Base-by-base conservation (phyloP, 257 asterid genomes). In the Knoxia roxburghii region DNA sequence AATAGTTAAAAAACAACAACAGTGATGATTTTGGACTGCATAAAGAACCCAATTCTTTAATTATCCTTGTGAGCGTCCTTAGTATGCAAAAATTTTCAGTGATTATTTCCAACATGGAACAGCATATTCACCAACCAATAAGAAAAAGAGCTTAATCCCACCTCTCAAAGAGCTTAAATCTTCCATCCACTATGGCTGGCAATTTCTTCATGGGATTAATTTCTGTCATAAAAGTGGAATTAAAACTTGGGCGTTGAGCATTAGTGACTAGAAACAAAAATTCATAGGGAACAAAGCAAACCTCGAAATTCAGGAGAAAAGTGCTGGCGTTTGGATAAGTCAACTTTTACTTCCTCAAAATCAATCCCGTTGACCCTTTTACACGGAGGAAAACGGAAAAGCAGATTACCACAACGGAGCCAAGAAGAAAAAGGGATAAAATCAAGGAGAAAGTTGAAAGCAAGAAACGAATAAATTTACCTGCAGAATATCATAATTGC, bases 111-210 rank as follows among this genome's bases (percentile, higher is more conserved):
- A 43, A 43, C 49, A 43, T 43, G 17, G 1, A 43, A 43, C 41
- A 32, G 29, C 43, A 59, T 6, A 14, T 32, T 18, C 23, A 15
- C 27, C 1, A 18, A 15, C 1, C 39, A 48, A 29, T 13, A 39
- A 39, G 5, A 61, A 32, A 41, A 40, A 57, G 4, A 9, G 5
- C 7, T 32, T 15, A 13, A 13, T 6, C 49, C 39, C 69, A 90
- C 98, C 97, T 89, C 80, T 93, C 99, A 56, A 69, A 88, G 60
- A 94, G 99, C 88, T 83, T 90, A 80, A 93, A 88, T 71, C 86
- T 79, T 80, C 95, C 97, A 78, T 94, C 95, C 33, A 80, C 84
- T 54, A 94, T 85, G 8, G 95, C 96, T 18, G 99, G 99, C 59
- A 94, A 84, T 84, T 85, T 64, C 76, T 40, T 78, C 90, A 88